Percentiles rank a stretch among this genome's conserved stretches.
Evolutionary conservation across 441 rosid species (phyloP).

Genomic region (Adansonia madagascariensis): DNA sequence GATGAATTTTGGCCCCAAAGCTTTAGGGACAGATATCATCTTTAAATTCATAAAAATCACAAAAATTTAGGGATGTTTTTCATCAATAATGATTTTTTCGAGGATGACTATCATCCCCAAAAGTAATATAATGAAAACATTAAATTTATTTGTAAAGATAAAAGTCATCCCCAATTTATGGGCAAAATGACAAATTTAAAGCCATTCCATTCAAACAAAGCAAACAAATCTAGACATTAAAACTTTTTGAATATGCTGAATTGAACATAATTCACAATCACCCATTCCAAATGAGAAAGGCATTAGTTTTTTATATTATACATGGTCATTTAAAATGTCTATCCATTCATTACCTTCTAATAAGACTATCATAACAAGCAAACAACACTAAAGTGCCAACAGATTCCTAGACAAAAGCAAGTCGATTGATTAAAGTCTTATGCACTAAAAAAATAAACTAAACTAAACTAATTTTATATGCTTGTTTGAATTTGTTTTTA

Average conservation of each 20-base stretch:
- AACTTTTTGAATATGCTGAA: slow-evolving; percentile 13
- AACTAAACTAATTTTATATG: too few species aligned
- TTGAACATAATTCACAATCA: not conserved
- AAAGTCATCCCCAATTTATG: not conserved
- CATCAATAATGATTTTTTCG: too few species aligned
- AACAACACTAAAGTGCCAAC: not conserved
- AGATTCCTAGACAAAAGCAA: not conserved
- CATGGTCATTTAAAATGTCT: not conserved
- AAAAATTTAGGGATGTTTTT: too few species aligned
- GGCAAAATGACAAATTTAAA: not conserved
- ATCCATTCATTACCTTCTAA: not conserved
- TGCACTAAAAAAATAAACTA: not conserved
- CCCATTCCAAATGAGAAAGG: not conserved
- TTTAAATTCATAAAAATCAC: too few species aligned
- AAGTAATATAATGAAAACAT: too few species aligned
- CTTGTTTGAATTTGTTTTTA: slow-evolving; percentile 23
- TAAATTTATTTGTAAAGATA: too few species aligned
- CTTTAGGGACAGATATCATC: too few species aligned
- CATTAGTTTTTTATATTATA: not conserved
- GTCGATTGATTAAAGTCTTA: not conserved
- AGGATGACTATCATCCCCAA: too few species aligned
- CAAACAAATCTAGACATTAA: slow-evolving; percentile 1
- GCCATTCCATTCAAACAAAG: not conserved
- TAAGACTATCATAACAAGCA: not conserved
- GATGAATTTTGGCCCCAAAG: too few species aligned